Conservation (phyloP, 345 rosid genomes). For the Dovyalis caffra region DNA sequence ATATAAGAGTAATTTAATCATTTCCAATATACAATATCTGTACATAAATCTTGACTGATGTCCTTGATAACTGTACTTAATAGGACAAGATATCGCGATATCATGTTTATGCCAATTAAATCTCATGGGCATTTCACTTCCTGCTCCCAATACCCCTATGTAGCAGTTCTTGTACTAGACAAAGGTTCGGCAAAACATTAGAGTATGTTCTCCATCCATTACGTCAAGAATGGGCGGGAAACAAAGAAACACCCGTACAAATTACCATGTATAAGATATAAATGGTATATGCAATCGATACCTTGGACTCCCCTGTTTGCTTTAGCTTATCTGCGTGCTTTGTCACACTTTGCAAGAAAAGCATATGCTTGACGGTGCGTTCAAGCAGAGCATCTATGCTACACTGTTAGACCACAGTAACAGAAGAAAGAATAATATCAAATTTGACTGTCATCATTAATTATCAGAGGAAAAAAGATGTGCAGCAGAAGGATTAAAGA, state of each 20-base stretch:
- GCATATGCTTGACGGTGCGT: constrained; percentile 97
- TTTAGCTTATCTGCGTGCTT: constrained; percentile 92
- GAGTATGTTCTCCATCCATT: background rate
- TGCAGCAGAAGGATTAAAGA: background rate
- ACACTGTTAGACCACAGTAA: constrained; percentile 60
- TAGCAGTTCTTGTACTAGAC: background rate
- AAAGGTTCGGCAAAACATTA: background rate
- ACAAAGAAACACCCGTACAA: background rate
- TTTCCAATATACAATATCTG: background rate
- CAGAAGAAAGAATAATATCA: constrained; percentile 14
- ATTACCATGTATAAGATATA: background rate
- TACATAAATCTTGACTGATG: background rate
- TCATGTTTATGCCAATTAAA: background rate
- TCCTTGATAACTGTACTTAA: background rate
- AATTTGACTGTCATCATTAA: background rate
- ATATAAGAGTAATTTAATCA: background rate
- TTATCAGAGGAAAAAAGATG: background rate
- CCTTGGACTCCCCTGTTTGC: constrained; percentile 83
- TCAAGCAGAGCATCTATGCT: constrained; percentile 97
- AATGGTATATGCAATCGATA: constrained; percentile 15
- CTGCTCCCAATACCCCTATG: background rate
- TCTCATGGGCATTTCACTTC: background rate
- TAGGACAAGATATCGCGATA: background rate
- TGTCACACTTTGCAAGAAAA: constrained; percentile 92
- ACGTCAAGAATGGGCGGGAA: background rate